Base-by-base conservation (phyloP, 768 basidiomycete species). In the Kwoniella heveanensis region DNA sequence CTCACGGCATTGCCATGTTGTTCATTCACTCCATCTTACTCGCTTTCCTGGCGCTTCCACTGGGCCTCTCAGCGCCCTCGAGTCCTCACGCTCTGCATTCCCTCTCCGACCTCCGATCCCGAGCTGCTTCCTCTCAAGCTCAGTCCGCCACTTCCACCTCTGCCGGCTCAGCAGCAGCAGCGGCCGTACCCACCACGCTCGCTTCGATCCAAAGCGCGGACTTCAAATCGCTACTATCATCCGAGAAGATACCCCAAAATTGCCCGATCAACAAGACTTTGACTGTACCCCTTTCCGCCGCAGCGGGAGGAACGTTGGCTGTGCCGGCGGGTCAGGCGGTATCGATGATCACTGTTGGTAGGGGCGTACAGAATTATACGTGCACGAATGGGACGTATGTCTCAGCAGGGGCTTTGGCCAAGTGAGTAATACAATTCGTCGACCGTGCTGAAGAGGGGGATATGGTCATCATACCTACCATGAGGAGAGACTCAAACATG, bases 311-410 rank as follows among this genome's bases (percentile, higher is more conserved):
- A 2, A 59, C 56, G 9, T 37, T 76, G 6, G 9, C 71, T 24
- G 56, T 74, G 1, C 72, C 74, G 6, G n/a, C 47, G 46, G 65
- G 60, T 21, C 62, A 73, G 52, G 51, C 29, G n/a, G 36, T 59
- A 7, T 49, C 53, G 17, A n/a, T 59, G 25, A 61, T 72, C 27
- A 66, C 67, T 6, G 57, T 76, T 19, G 74, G 79, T 8, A 54
- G 78, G 30, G 78, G 78, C n/a, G 55, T 69, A 17, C 76, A 81
- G 60, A 81, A 81, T 66, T 81, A 81, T 65, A 81, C 80, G 22
- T 81, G 80, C 64, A 69, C 66, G 7, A 50, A 30, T 25, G 73
- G 77, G 1, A 64, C 60, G 10, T 77, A 58, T 24, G 67, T 67
- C 9, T 62, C 66, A n/a, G 70, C 63, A 19, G 74, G 74, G 2